These are phyloP conservation scores for Rhizopogon parksii DNA, from an alignment of 1,284 basidiomycete species.

Conservation along the genomic window DNA sequence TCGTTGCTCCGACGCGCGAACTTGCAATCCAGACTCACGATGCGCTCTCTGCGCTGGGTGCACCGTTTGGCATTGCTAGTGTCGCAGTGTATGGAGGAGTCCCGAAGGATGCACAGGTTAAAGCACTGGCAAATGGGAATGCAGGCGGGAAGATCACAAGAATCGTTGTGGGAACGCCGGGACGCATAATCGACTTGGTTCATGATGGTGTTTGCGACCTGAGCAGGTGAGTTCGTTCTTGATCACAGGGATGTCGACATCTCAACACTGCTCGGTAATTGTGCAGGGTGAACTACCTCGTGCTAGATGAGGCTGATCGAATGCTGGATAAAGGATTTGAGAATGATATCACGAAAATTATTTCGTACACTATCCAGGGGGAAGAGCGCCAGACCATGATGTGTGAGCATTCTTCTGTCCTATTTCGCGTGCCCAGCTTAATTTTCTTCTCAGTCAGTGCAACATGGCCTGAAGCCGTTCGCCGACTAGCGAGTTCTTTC, in stretches of 20 bases:
- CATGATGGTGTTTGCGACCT: constrained; percentile 81
- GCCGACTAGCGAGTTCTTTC: constrained; percentile 88
- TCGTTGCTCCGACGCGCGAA: constrained; percentile 91
- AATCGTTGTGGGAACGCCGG: constrained; percentile 92
- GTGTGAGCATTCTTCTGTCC: constrained; percentile 49
- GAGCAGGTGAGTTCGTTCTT: constrained; percentile 45
- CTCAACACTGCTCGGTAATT: constrained; percentile 3
- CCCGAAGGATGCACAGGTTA: constrained; percentile 78
- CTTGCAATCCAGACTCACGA: constrained; percentile 93
- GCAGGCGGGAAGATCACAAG: constrained; percentile 53
- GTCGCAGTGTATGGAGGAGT: constrained; percentile 93
- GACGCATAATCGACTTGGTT: constrained; percentile 86
- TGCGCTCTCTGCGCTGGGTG: constrained; percentile 74
- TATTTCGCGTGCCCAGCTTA: neutral
- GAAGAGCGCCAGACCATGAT: constrained; percentile 81
- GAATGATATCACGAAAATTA: constrained; percentile 94
- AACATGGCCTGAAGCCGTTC: constrained; percentile 97
- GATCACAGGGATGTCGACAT: neutral
- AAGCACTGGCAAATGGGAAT: constrained; percentile 45
- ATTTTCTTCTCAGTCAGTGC: constrained; percentile 67
- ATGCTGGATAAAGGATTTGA: constrained; percentile 99
- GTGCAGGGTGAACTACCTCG: constrained; percentile 78
- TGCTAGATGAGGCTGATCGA: constrained; percentile 95
- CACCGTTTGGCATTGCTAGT: constrained; percentile 68
- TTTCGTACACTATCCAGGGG: constrained; percentile 67